A percentile compares a stretch with the other conserved stretches of the same genome.
These are phyloP conservation scores for Phalaenopsis equestris DNA, from an alignment of 106 monocot genomes.

Conservation along the genomic window DNA sequence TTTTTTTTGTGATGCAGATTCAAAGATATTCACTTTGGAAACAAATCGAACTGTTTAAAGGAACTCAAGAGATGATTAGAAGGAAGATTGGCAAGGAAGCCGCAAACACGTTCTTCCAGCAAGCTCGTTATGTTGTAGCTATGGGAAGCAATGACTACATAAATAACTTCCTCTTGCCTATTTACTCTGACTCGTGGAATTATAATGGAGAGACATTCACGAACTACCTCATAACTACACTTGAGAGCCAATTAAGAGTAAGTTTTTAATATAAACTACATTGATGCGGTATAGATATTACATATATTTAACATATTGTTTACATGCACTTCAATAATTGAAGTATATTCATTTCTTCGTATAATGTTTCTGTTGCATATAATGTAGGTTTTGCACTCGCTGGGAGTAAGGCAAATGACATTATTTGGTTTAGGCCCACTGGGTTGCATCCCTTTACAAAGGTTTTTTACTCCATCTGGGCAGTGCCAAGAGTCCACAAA, in stretches of 20 bases:
- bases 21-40: conserved; percentile 85
- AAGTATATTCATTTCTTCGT: background rate
- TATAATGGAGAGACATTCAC: conserved; percentile 56
- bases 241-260: conserved; percentile 59
- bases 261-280: background rate
- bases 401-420: conserved; percentile 48
- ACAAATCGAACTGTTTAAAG: conserved; percentile 86
- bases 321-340: too few species aligned
- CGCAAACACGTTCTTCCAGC: conserved; percentile 47
- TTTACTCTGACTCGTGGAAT: conserved; percentile 74
- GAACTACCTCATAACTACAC: conserved; percentile 50
- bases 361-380: background rate
- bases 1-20: conserved; percentile 35
- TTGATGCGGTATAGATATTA: background rate
- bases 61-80: conserved; percentile 64
- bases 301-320: too few species aligned
- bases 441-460: conserved; percentile 89
- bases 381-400: conserved; percentile 34
- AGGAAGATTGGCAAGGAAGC: conserved; percentile 51
- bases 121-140: conserved; percentile 55
- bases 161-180: conserved; percentile 78
- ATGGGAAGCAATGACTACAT: conserved; percentile 96
- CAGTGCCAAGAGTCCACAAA: conserved; percentile 67
- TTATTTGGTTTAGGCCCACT: conserved; percentile 89
- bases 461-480: conserved; percentile 44